A percentile compares a stretch with the other conserved stretches of the same genome.
These are phyloP conservation scores for Russula olivacea DNA, from an alignment of 768 basidiomycete genomes.

Conservation along the genomic window DNA sequence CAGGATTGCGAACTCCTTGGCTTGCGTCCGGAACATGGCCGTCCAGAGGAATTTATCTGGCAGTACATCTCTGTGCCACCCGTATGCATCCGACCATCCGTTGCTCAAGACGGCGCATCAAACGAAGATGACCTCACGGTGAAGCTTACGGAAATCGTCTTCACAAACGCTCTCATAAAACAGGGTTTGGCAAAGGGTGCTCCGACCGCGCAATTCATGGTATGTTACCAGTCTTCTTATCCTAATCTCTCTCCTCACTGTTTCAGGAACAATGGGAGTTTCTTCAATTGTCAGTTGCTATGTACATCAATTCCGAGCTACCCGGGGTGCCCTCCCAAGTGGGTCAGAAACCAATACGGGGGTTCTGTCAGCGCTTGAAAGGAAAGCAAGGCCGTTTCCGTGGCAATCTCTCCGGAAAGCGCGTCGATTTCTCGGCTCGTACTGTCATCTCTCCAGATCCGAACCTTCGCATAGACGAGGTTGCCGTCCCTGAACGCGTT, in stretches of 20 bases:
- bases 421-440: slow-evolving; percentile 96
- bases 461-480: slow-evolving; percentile 97
- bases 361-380: slow-evolving; percentile 96
- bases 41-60: slow-evolving; percentile 98
- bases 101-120: slow-evolving; percentile 94
- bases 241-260: slow-evolving; percentile 1
- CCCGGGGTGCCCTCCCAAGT: slow-evolving; percentile 86
- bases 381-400: slow-evolving; percentile 99
- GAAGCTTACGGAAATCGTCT: slow-evolving; percentile 94
- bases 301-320: slow-evolving; percentile 97
- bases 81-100: slow-evolving; percentile 94
- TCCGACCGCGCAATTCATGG: slow-evolving; percentile 87
- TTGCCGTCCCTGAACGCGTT: slow-evolving; percentile 93
- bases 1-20: slow-evolving; percentile 96
- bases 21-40: slow-evolving; percentile 76
- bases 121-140: slow-evolving; percentile 98
- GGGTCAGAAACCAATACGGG: slow-evolving; percentile 92
- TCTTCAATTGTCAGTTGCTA: slow-evolving; percentile 86
- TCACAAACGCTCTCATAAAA: slow-evolving; percentile 88
- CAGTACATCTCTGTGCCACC: slow-evolving; percentile 98
- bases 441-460: slow-evolving; percentile 99
- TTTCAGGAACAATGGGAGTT: slow-evolving; percentile 98
- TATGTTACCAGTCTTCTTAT: slow-evolving; percentile 28
- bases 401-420: slow-evolving; percentile 96
- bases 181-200: slow-evolving; percentile 84